Evolutionary conservation across 2,329 filamentous ascomycete species (phyloP).

Genomic region (Dactylellina sp.): DNA sequence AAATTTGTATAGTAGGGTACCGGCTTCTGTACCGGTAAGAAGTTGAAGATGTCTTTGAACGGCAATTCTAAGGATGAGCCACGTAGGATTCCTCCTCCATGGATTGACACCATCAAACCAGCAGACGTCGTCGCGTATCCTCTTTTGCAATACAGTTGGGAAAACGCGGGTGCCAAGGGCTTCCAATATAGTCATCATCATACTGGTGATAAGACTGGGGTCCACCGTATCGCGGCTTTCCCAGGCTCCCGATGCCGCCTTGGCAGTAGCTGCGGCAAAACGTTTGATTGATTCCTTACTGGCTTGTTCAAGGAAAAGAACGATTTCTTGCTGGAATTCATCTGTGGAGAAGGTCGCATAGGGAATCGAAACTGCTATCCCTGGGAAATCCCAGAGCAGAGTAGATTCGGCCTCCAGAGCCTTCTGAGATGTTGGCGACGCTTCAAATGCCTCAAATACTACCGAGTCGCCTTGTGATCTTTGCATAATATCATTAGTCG

Average conservation of each 20-base stretch:
- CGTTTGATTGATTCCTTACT: slow-evolving; percentile 68
- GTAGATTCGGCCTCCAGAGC: slow-evolving; percentile 69
- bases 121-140: slow-evolving; percentile 73
- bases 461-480: slow-evolving; percentile 59
- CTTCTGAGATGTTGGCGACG: slow-evolving; percentile 68
- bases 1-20: slow-evolving; percentile 70
- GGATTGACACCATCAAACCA: slow-evolving; percentile 67
- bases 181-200: slow-evolving; percentile 73
- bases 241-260: slow-evolving; percentile 67
- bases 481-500: slow-evolving; percentile 30
- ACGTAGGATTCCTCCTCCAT: slow-evolving; percentile 74
- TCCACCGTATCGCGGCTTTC: slow-evolving; percentile 72
- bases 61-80: slow-evolving; percentile 73
- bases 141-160: slow-evolving; percentile 68
- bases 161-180: slow-evolving; percentile 66
- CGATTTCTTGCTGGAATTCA: slow-evolving; percentile 67
- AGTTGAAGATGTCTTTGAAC: slow-evolving; percentile 68
- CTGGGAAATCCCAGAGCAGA: slow-evolving; percentile 73
- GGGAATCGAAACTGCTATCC: slow-evolving; percentile 67
- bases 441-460: slow-evolving; percentile 73
- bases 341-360: slow-evolving; percentile 63
- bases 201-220: slow-evolving; percentile 71
- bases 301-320: slow-evolving; percentile 70
- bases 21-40: slow-evolving; percentile 64
- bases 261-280: slow-evolving; percentile 69